Percentiles rank a stretch among this genome's conserved stretches.
phyloP scores from a whole-genome alignment of 345 rosid species.

The Melaleuca quinquenervia region DNA sequence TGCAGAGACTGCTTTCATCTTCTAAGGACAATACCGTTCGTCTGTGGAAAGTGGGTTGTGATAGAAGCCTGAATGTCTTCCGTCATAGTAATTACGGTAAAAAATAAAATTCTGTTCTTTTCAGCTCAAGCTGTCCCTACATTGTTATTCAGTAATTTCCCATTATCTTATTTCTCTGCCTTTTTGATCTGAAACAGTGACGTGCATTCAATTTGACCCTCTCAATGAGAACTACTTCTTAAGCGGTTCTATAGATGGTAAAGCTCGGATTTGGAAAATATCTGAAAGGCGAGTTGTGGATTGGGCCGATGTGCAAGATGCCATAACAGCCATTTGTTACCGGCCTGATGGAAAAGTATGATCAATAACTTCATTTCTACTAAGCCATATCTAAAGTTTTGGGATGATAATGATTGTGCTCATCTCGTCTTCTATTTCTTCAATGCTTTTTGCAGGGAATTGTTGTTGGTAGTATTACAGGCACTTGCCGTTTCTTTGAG shows the following conservation, averaged over 20 bases:
- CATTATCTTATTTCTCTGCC: background rate
- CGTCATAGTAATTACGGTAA: slow-evolving; percentile 66
- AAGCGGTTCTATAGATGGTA: slow-evolving; percentile 92
- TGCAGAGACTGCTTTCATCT: slow-evolving; percentile 70
- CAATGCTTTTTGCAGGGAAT: slow-evolving; percentile 46
- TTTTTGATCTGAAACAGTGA: slow-evolving; percentile 43
- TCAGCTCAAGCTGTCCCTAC: background rate
- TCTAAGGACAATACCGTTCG: slow-evolving; percentile 77
- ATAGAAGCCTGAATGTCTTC: slow-evolving; percentile 42
- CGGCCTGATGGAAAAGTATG: slow-evolving; percentile 66
- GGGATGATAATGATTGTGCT: background rate
- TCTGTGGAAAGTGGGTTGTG: slow-evolving; percentile 54
- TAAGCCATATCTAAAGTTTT: background rate
- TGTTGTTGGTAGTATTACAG: slow-evolving; percentile 53
- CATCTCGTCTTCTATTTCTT: background rate
- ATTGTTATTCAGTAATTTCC: background rate
- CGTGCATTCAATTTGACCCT: slow-evolving; percentile 84
- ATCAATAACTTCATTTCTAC: background rate
- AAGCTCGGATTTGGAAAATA: slow-evolving; percentile 86
- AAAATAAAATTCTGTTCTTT: background rate
- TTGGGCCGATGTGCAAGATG: slow-evolving; percentile 68
- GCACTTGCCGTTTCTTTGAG: slow-evolving; percentile 65
- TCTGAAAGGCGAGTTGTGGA: slow-evolving; percentile 54
- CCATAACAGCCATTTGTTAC: slow-evolving; percentile 67
- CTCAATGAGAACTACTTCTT: slow-evolving; percentile 51